Evolutionary conservation across 768 basidiomycete species (phyloP), one percentile per base, ranked within the genome.

Genomic region (Astraeus odoratus): DNA sequence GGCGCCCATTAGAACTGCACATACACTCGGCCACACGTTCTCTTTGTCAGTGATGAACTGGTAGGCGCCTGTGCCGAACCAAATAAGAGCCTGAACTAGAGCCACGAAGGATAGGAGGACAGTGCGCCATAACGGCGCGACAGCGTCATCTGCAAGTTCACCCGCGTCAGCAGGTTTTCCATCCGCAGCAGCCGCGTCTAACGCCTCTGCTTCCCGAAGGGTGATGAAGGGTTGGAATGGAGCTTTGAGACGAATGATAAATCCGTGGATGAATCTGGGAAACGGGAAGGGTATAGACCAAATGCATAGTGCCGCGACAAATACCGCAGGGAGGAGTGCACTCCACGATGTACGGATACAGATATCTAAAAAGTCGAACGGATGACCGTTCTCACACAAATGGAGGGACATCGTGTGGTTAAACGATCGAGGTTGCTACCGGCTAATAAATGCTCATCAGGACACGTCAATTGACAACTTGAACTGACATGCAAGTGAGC

Each of bases 51-150:
- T 68, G 27, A 68, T 50, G 13, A 80, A 51, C 13, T 55, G 54
- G 57, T 77, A 88, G 5, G 77, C 75, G n/a, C 76, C 80, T 3
- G 69, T 55, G n/a, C 69, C 71, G 2, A 83, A 59, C 82, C 85
- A 86, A 8, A 63, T 55, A 5, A 87, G 63, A 0, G 76, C 66
- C 53, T 83, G 74, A 4, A 72, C 29, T 27, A 85, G 72, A 1
- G 82, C 78, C 3, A 81, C 51, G 47, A 73, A 68, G 1, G 73
- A 68, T 36, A 86, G 73, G n/a, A 77, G 52, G 35, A 80, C 49
- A 2, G 79, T 76, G 31, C 77, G 76, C 80, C 83, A 84, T n/a
- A 31, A 12, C 12, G 30, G 10, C n/a, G 30, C 23, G 12, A 34
- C 18, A 10, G 25, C 18, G 2, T 9, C 9, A 1, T 34, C n/a